Conservation (phyloP, 306 rosid genomes). For the Calophaca sinica region DNA sequence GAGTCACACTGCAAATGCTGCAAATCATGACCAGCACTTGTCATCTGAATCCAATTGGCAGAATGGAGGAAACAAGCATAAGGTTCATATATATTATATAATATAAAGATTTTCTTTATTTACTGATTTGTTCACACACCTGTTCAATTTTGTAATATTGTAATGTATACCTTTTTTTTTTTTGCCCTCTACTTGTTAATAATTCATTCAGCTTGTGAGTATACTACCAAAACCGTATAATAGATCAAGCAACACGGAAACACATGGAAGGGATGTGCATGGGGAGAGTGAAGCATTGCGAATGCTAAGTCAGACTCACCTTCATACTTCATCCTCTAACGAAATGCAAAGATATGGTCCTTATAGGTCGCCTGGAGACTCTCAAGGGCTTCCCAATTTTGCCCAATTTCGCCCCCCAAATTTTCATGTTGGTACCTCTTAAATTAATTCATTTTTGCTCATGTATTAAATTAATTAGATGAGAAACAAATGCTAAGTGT, state of each 20-base stretch:
- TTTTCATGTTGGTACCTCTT: constrained; percentile 63
- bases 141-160: constrained; percentile 11
- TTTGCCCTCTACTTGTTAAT: background rate
- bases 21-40: constrained; percentile 44
- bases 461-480: background rate
- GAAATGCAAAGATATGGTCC: constrained; percentile 66
- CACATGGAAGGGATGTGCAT: constrained; percentile 52
- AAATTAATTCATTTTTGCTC: constrained; percentile 18
- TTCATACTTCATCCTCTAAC: constrained; percentile 58
- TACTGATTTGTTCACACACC: background rate
- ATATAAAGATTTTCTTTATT: background rate
- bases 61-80: constrained; percentile 49
- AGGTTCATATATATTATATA: constrained; percentile 38
- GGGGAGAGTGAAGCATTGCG: constrained; percentile 66
- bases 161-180: background rate
- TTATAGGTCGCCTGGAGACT: constrained; percentile 53
- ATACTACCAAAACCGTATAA: constrained; percentile 50
- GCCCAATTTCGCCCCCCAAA: constrained; percentile 56
- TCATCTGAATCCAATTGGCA: constrained; percentile 50
- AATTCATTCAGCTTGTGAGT: constrained; percentile 45
- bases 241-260: constrained; percentile 52
- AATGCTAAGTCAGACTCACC: constrained; percentile 60
- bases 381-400: constrained; percentile 60
- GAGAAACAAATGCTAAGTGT: no score
- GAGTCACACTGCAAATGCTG: constrained; percentile 27